Evolutionary conservation across 179 eudicot genomes (phyloP), one percentile per base, ranked within the genome.

Genomic region (Vitellaria paradoxa): DNA sequence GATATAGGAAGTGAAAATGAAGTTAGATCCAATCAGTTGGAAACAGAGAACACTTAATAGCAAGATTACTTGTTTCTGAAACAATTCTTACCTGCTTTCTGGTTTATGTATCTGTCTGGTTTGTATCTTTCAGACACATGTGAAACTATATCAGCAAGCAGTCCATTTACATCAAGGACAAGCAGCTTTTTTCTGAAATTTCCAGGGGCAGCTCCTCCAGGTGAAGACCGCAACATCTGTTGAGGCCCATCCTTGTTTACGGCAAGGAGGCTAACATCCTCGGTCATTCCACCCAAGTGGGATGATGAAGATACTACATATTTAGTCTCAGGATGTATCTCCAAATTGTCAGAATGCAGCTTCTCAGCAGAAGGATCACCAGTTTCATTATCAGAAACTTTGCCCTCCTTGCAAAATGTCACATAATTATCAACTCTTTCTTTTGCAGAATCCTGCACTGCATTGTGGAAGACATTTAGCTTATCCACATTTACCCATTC

Each of bases 91-190:
- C 96, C 91, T 86, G 88, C 89, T 88, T 89, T 91, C 78, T 74
- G 62, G 11, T 87, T 80, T 64, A 91, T 77, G 14, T 17, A 76
- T 70, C 74, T 73, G 77, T 91, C 88, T 37, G 92, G 88, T 68
- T 65, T 78, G 63, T 46, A 84, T 37, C 72, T 73, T 50, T 66
- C 72, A 72, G 82, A 73, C 50, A 75, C 84, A 42, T 65, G 26
- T 0, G 78, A 40, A 77, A 85, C 86, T 79, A 93, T 83, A 79
- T 93, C 91, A 52, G 83, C 93, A 81, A 93, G 87, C 52, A 93
- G 42, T 50, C 98, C 98, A 86, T 93, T 93, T 68, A 93, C 80
- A 82, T 93, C 98, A 68, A 93, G 93, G 52, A 93, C 89, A 59
- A 93, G 91, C 85, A 93, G 98, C 84, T 89, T 93, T 80, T 73